phyloP scores from a whole-genome alignment of 148 eudicot species.

The Vaccinium myrtillus region DNA sequence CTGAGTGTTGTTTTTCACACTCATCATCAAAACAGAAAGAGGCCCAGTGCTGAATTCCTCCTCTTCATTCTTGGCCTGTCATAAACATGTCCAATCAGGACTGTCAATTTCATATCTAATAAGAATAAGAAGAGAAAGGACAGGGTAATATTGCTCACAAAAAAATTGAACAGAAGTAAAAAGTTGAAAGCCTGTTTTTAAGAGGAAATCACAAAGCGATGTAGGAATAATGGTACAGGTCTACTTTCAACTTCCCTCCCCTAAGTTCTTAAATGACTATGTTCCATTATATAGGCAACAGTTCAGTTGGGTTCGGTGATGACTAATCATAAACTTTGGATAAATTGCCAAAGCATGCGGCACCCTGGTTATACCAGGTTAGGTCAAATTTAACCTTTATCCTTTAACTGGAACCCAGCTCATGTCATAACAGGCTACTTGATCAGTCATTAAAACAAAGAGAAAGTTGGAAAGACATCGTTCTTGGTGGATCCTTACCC shows the following conservation, averaged over 20 bases:
- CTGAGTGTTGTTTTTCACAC: conserved; percentile 91
- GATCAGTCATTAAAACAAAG: not conserved
- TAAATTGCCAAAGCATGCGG: not conserved
- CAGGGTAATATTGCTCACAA: not conserved
- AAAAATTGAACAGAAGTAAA: not conserved
- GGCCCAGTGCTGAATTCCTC: conserved; percentile 96
- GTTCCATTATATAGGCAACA: not conserved
- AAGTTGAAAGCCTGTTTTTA: not conserved
- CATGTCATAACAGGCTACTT: not conserved
- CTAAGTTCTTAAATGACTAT: not conserved
- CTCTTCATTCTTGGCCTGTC: conserved; percentile 81
- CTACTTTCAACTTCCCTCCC: not conserved
- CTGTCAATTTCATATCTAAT: not conserved
- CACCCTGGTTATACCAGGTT: not conserved
- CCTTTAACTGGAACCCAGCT: not conserved
- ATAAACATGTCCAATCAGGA: not conserved
- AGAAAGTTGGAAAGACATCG: not conserved
- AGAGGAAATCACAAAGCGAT: not conserved
- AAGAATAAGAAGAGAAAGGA: not conserved
- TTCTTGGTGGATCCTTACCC: not conserved
- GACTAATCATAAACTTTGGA: not conserved
- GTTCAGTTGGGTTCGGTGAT: not conserved
- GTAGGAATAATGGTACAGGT: not conserved
- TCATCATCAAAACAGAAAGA: conserved; percentile 86
- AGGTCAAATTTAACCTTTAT: not conserved